phyloP scores from a whole-genome alignment of 129 eudicot species.

The Chrysanthemum lavandulifolium region DNA sequence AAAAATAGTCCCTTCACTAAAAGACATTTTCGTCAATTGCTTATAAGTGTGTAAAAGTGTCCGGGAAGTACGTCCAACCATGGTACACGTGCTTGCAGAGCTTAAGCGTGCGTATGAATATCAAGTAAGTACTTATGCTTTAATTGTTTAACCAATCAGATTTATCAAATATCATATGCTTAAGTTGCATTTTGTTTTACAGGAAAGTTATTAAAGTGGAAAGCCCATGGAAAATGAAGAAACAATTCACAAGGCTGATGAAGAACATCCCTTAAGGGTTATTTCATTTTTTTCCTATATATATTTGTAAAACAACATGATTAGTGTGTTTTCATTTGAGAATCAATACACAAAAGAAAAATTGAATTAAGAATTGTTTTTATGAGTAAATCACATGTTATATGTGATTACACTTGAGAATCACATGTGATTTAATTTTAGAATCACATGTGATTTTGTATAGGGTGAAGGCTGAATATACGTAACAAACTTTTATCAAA shows the following conservation, averaged over 20 bases:
- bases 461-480: no score
- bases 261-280: conserved; percentile 4
- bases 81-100: conserved; percentile 17
- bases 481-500: no score
- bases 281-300: no score
- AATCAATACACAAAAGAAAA: no score
- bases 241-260: conserved; percentile 18
- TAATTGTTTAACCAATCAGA: neutral
- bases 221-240: conserved; percentile 27
- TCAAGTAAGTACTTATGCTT: neutral
- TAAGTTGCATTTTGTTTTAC: neutral
- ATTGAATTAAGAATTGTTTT: no score
- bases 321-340: no score
- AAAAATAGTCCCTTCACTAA: conserved; percentile 10
- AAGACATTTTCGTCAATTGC: conserved; percentile 8
- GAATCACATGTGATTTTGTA: no score
- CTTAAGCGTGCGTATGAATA: conserved; percentile 23
- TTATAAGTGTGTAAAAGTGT: conserved; percentile 13
- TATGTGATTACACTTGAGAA: no score
- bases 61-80: conserved; percentile 22
- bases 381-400: no score
- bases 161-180: neutral
- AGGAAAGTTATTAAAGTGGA: conserved; percentile 23
- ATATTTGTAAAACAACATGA: no score
- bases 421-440: no score